Conservation (phyloP, 1,139 yeast genomes). For the Hemisphaericaspora subhashii region DNA sequence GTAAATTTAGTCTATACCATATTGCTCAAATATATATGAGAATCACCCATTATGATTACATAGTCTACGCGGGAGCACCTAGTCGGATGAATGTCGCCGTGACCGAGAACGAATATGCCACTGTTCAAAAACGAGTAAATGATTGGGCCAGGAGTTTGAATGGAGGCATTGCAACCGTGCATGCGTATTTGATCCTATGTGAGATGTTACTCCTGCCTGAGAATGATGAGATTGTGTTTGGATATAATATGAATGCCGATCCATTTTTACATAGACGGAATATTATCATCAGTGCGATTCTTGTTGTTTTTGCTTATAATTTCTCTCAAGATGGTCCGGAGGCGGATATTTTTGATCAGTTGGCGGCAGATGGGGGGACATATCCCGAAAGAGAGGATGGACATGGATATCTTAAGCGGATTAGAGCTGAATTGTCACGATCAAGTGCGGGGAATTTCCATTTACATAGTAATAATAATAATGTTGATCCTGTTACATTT, state of each 20-base stretch:
- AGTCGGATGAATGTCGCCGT: constrained; percentile 72
- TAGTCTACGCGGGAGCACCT: constrained; percentile 75
- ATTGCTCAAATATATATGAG: constrained; percentile 65
- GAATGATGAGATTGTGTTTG: constrained; percentile 26
- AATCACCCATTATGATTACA: constrained; percentile 69
- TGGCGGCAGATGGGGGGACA: constrained; percentile 10
- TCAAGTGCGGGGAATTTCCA: constrained; percentile 15
- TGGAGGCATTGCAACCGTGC: constrained; percentile 46
- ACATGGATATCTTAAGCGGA: constrained; percentile 34
- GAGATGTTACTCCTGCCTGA: constrained; percentile 55
- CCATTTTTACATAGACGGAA: constrained; percentile 57
- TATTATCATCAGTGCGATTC: constrained; percentile 50
- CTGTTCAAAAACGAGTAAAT: constrained; percentile 46
- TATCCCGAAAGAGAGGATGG: constrained; percentile 35
- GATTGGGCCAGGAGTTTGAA: constrained; percentile 40
- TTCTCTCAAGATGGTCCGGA: constrained; percentile 59
- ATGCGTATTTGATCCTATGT: constrained; percentile 58
- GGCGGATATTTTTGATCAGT: constrained; percentile 23
- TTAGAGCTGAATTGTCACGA: constrained; percentile 36
- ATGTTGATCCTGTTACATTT: constrained; percentile 10
- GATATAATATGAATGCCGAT: constrained; percentile 51
- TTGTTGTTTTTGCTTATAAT: constrained; percentile 61
- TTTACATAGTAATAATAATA: constrained; percentile 3
- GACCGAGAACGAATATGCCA: constrained; percentile 46
- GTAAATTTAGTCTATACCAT: constrained; percentile 58